Conservation (phyloP, 352 stramenopile species). For the Phytophthora kernoviae region DNA sequence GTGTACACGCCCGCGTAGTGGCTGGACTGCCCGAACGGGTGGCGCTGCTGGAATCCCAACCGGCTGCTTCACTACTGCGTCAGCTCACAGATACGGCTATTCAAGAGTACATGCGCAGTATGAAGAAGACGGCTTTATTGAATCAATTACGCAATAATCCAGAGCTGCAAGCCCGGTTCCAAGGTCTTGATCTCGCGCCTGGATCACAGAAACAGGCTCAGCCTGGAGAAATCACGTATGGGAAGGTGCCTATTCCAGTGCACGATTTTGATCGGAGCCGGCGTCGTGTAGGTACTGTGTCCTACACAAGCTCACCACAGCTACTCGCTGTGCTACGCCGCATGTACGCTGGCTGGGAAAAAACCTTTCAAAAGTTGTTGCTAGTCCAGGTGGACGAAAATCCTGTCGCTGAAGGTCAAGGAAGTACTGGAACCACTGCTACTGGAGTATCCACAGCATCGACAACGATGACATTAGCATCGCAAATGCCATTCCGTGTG, state of each 20-base stretch:
- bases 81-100: conserved; percentile 89
- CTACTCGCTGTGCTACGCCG: conserved; percentile 84
- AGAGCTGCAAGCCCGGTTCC: conserved; percentile 71
- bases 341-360: conserved; percentile 92
- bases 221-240: conserved; percentile 43
- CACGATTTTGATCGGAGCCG: conserved; percentile 68
- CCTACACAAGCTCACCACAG: conserved; percentile 64
- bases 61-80: conserved; percentile 67
- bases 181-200: conserved; percentile 66
- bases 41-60: conserved; percentile 63
- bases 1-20: conserved; percentile 86
- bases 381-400: conserved; percentile 66
- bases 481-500: conserved; percentile 83
- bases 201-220: conserved; percentile 15
- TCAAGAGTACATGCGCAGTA: conserved; percentile 89
- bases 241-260: conserved; percentile 80
- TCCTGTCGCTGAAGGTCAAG: conserved; percentile 1
- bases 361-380: conserved; percentile 78
- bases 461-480: conserved; percentile 33
- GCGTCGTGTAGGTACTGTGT: conserved; percentile 44
- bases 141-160: conserved; percentile 59
- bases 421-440: conserved; percentile 1
- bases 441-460: conserved; percentile 1
- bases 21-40: conserved; percentile 74
- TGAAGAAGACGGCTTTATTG: conserved; percentile 92